phyloP scores from a whole-genome alignment of 306 rosid genomes.

The Carpinus fangiana region DNA sequence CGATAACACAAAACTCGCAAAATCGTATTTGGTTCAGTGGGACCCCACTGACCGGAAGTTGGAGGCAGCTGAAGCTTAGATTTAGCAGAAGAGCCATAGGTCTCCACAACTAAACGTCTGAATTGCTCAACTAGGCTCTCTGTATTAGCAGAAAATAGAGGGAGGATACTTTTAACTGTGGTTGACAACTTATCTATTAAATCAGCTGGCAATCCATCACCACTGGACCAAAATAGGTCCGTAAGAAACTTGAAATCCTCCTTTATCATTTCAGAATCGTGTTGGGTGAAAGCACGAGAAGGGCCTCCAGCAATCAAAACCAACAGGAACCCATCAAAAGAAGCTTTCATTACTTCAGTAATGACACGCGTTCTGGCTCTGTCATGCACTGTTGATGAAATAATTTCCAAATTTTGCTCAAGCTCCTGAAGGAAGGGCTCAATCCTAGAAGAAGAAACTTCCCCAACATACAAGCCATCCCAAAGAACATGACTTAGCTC shows the following conservation, averaged over 20 bases:
- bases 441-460: slow-evolving; percentile 65
- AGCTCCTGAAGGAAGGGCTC: slow-evolving; percentile 82
- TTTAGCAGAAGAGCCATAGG: slow-evolving; percentile 59
- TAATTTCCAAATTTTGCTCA: slow-evolving; percentile 76
- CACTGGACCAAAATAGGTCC: slow-evolving; percentile 92
- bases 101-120: slow-evolving; percentile 43
- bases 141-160: slow-evolving; percentile 51
- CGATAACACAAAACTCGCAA: slow-evolving; percentile 78
- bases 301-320: slow-evolving; percentile 95
- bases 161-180: slow-evolving; percentile 50
- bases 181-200: slow-evolving; percentile 62
- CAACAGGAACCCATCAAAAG: slow-evolving; percentile 79
- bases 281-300: slow-evolving; percentile 63
- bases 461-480: slow-evolving; percentile 77
- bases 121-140: slow-evolving; percentile 68
- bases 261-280: slow-evolving; percentile 63
- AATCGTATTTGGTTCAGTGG: slow-evolving; percentile 86
- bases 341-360: slow-evolving; percentile 76
- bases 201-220: slow-evolving; percentile 87
- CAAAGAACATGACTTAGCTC: slow-evolving; percentile 66
- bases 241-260: slow-evolving; percentile 85
- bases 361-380: slow-evolving; percentile 89
- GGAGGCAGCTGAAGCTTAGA: slow-evolving; percentile 83
- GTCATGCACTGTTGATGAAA: slow-evolving; percentile 85
- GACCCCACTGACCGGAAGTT: slow-evolving; percentile 73